Percentiles rank a stretch among this genome's conserved stretches.
Conservation (phyloP, 495 filamentous ascomycete genomes). For the Usnea hakonensis region DNA sequence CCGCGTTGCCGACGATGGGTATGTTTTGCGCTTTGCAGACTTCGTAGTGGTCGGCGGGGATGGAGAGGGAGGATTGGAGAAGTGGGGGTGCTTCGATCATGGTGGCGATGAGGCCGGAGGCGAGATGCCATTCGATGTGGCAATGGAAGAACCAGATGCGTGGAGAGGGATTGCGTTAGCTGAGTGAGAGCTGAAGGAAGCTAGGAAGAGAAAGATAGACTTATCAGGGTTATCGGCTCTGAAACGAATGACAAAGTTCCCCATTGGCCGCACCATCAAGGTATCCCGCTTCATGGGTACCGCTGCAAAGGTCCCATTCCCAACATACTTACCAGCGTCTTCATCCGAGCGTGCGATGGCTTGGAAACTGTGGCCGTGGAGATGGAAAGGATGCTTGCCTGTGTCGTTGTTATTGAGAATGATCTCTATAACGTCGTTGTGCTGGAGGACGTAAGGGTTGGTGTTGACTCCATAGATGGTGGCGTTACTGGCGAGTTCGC, state of each 20-base stretch:
- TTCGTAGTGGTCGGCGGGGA: conserved; percentile 56
- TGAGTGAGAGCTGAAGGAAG: not conserved
- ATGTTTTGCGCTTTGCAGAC: conserved; percentile 48
- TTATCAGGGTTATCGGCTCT: conserved; percentile 63
- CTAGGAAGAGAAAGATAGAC: conserved; percentile 18
- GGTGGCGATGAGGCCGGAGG: conserved; percentile 60
- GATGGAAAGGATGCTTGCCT: conserved; percentile 71
- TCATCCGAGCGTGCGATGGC: conserved; percentile 47
- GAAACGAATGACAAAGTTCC: conserved; percentile 58
- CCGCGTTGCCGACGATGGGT: conserved; percentile 63
- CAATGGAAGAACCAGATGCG: conserved; percentile 75
- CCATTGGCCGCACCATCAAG: conserved; percentile 46
- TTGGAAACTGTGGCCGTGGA: conserved; percentile 77
- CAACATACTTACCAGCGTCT: conserved; percentile 40
- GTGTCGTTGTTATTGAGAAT: conserved; percentile 66
- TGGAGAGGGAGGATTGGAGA: conserved; percentile 51
- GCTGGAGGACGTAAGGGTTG: conserved; percentile 56
- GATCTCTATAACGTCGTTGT: conserved; percentile 61
- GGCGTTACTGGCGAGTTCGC: conserved; percentile 51
- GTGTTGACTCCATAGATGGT: conserved; percentile 60
- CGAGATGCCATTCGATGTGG: conserved; percentile 76
- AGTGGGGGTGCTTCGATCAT: conserved; percentile 62
- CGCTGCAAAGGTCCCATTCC: conserved; percentile 33
- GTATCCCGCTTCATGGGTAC: conserved; percentile 54
- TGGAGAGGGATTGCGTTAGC: conserved; percentile 9